phyloP scores from a whole-genome alignment of 352 stramenopile species.

The Globisporangium recalcitrans region DNA sequence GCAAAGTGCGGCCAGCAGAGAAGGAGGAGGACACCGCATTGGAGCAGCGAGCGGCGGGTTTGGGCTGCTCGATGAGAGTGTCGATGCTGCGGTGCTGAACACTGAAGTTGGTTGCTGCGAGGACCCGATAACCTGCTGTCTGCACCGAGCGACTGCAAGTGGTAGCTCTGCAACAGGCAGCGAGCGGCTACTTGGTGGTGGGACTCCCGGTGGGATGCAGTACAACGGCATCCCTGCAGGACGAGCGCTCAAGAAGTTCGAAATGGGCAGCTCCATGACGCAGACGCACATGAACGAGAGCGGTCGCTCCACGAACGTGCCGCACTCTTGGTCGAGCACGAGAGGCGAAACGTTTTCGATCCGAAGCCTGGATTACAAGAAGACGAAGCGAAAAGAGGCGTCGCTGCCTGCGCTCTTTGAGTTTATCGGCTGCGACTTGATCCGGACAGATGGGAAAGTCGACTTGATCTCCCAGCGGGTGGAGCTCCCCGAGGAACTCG shows the following conservation, averaged over 20 bases:
- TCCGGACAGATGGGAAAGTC: slow-evolving; percentile 64
- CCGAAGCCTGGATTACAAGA: slow-evolving; percentile 78
- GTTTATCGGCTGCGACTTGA: slow-evolving; percentile 69
- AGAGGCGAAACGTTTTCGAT: slow-evolving; percentile 62
- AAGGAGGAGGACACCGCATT: background rate
- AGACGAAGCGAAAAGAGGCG: slow-evolving; percentile 72
- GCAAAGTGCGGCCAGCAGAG: background rate
- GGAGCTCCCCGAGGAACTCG: slow-evolving; percentile 49
- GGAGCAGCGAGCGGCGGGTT: background rate
- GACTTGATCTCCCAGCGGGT: slow-evolving; percentile 75
- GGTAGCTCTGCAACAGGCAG: background rate
- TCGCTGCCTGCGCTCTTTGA: slow-evolving; percentile 64
- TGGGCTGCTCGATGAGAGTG: background rate
- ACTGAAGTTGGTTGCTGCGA: slow-evolving; percentile 30
- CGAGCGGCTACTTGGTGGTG: background rate
- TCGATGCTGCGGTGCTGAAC: slow-evolving; percentile 17
- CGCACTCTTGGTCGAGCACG: slow-evolving; percentile 48
- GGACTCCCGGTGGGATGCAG: background rate
- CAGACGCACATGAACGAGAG: slow-evolving; percentile 39
- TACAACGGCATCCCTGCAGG: background rate
- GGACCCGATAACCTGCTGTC: slow-evolving; percentile 43
- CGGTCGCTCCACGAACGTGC: slow-evolving; percentile 43
- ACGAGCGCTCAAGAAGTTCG: slow-evolving; percentile 37
- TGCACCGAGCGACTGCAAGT: slow-evolving; percentile 28
- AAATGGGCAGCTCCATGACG: slow-evolving; percentile 52